These are phyloP conservation scores for Aspergillus biplanus DNA, from an alignment of 495 filamentous ascomycete genomes.

Conservation along the genomic window DNA sequence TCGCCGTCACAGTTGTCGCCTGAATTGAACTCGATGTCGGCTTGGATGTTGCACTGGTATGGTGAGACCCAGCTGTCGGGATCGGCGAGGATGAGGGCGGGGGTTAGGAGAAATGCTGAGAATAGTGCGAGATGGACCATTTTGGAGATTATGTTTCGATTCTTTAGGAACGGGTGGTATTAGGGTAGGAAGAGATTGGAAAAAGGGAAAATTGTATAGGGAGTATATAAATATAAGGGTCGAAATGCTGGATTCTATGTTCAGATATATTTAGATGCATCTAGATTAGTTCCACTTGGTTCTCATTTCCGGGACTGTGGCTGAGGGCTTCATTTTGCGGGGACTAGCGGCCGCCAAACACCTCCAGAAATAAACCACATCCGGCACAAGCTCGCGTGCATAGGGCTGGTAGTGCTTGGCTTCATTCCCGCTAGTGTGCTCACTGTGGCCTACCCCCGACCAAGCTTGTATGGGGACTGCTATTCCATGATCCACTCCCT, in stretches of 20 bases:
- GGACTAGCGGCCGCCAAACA: neutral
- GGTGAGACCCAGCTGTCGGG: neutral
- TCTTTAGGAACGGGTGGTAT: neutral
- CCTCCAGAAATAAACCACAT: no score
- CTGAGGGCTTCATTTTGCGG: neutral
- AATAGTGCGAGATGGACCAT: neutral
- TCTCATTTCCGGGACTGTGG: neutral
- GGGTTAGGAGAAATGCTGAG: neutral
- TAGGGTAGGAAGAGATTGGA: neutral
- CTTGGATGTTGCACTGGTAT: neutral
- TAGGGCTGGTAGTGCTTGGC: neutral
- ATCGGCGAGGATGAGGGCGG: neutral
- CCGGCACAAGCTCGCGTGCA: neutral
- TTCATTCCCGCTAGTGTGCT: neutral
- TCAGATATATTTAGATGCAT: neutral
- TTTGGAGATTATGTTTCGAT: neutral
- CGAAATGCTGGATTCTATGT: neutral
- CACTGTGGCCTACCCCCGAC: neutral
- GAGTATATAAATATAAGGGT: neutral
- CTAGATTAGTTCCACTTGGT: neutral
- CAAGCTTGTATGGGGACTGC: neutral
- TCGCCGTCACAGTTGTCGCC: neutral
- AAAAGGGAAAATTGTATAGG: no score
- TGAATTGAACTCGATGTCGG: neutral
- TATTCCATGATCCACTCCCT: neutral